These are phyloP conservation scores for Neurospora pannonica DNA, from an alignment of 495 filamentous ascomycete genomes.

Conservation along the genomic window DNA sequence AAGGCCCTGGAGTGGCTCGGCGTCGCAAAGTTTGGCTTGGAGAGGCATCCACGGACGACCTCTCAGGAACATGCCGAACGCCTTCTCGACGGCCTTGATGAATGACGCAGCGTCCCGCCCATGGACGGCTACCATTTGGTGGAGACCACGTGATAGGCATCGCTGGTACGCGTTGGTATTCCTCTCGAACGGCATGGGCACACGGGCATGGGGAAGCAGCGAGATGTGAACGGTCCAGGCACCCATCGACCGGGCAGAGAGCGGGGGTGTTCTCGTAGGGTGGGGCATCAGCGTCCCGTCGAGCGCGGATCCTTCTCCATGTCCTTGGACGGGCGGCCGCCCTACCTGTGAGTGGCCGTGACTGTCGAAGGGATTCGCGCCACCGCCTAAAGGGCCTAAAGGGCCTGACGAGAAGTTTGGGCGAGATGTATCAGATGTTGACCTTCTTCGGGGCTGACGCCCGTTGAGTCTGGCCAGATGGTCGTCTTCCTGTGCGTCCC, in stretches of 20 bases:
- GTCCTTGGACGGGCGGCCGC: conserved; percentile 7
- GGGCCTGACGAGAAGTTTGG: conserved; percentile 15
- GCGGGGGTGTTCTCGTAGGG: conserved; percentile 5
- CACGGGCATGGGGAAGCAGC: conserved; percentile 39
- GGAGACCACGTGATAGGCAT: conserved; percentile 46
- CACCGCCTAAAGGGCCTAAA: conserved; percentile 24
- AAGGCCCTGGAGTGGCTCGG: conserved; percentile 41
- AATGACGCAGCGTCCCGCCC: conserved; percentile 40
- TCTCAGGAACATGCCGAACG: conserved; percentile 38
- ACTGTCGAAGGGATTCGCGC: conserved; percentile 13
- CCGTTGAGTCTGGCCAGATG: conserved; percentile 3
- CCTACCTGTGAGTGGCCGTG: conserved; percentile 13
- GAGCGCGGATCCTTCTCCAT: conserved; percentile 7
- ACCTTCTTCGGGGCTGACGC: conserved; percentile 18
- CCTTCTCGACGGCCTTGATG: conserved; percentile 33
- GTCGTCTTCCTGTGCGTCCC: conserved; percentile 11
- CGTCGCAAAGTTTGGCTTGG: conserved; percentile 47
- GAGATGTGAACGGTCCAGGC: conserved; percentile 49
- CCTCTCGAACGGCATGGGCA: conserved; percentile 50
- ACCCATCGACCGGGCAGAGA: conserved; percentile 16
- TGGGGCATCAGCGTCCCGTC: conserved; percentile 9
- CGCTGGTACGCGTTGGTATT: conserved; percentile 49
- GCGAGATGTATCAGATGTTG: conserved; percentile 24
- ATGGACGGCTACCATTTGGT: conserved; percentile 41
- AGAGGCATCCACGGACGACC: conserved; percentile 45